phyloP scores from a whole-genome alignment of 1,284 basidiomycete species.

The Uromyces viciae-fabae region DNA sequence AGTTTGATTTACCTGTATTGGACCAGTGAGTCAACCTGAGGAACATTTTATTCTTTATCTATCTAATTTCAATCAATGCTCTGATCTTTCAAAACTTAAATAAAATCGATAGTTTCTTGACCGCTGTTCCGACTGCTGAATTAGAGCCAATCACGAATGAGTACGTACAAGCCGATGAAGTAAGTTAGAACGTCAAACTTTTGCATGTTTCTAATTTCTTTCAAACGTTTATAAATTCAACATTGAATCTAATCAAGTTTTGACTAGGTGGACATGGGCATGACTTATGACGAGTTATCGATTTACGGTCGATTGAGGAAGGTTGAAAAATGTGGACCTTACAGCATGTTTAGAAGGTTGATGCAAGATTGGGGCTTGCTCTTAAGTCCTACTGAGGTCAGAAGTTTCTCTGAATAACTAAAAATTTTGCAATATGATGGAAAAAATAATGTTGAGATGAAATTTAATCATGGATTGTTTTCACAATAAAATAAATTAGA shows the following conservation, averaged over 20 bases:
- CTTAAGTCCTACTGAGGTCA: constrained; percentile 39
- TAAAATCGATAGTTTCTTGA: constrained; percentile 36
- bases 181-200: background rate
- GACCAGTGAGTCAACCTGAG: constrained; percentile 29
- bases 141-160: constrained; percentile 38
- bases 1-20: constrained; percentile 38
- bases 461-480: too few relatives aligned
- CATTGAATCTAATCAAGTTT: background rate
- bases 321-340: constrained; percentile 42
- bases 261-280: constrained; percentile 42
- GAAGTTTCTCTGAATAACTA: background rate
- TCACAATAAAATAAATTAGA: background rate
- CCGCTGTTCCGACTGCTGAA: constrained; percentile 39
- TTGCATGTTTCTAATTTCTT: too few relatives aligned
- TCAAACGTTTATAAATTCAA: too few relatives aligned
- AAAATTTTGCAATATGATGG: too few relatives aligned
- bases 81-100: background rate
- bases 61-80: background rate
- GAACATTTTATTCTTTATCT: too few relatives aligned
- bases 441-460: too few relatives aligned
- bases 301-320: constrained; percentile 41
- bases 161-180: constrained; percentile 44
- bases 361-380: constrained; percentile 37
- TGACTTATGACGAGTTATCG: constrained; percentile 43
- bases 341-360: constrained; percentile 37